Percentiles rank a stretch among this genome's conserved stretches.
Evolutionary conservation across 108 stramenopile species (phyloP).

Genomic region (Skeletonema menzelii): DNA sequence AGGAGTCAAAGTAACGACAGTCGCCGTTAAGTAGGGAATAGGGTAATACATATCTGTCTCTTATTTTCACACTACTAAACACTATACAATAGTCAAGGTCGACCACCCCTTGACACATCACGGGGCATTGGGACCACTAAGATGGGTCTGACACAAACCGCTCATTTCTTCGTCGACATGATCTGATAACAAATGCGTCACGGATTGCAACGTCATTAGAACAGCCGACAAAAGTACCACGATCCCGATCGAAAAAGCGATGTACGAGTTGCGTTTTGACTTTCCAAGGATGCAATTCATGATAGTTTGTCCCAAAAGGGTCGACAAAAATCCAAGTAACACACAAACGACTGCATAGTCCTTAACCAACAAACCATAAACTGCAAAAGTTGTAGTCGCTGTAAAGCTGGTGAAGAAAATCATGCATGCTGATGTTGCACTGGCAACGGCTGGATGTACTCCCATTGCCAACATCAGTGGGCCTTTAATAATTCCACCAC

Average conservation of each 20-base stretch:
- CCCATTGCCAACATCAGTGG: constrained; percentile 96
- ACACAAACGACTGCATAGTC: constrained; percentile 83
- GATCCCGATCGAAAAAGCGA: constrained; percentile 89
- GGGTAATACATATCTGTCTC: background rate
- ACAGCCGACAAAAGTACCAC: constrained; percentile 29
- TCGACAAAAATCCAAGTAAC: constrained; percentile 80
- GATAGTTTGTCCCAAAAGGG: constrained; percentile 82
- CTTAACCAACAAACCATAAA: constrained; percentile 81
- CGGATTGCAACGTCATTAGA: constrained; percentile 29
- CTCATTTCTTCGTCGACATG: constrained; percentile 26
- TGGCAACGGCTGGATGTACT: constrained; percentile 80
- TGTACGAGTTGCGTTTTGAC: constrained; percentile 83
- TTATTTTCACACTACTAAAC: background rate
- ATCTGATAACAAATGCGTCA: constrained; percentile 33
- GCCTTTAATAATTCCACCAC: constrained; percentile 95
- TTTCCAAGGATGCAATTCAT: constrained; percentile 75
- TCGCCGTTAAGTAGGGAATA: background rate
- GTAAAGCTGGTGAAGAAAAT: constrained; percentile 93
- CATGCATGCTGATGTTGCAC: constrained; percentile 44
- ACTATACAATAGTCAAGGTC: background rate
- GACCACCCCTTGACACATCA: background rate
- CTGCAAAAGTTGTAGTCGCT: constrained; percentile 87
- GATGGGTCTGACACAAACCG: constrained; percentile 23
- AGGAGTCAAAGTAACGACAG: background rate
- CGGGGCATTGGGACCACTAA: constrained; percentile 18